phyloP scores from a whole-genome alignment of 768 basidiomycete species.

The Agrocybe chaxingu region DNA sequence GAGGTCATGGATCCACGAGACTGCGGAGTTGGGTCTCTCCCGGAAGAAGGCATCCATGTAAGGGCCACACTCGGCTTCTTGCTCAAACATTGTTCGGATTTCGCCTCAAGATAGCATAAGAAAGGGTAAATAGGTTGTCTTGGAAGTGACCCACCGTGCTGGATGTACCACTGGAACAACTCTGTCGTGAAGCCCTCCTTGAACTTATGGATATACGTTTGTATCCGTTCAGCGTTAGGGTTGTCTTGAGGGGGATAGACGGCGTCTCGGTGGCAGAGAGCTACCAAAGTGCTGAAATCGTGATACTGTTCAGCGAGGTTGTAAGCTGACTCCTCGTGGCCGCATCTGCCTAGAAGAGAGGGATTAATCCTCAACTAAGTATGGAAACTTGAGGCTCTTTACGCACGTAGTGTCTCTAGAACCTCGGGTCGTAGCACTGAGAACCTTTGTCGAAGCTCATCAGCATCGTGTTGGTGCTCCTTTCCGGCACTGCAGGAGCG shows the following conservation, averaged over 20 bases:
- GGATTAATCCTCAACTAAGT: neutral
- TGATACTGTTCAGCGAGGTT: constrained; percentile 80
- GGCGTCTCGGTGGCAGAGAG: constrained; percentile 69
- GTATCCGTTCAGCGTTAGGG: constrained; percentile 58
- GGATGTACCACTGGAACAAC: constrained; percentile 91
- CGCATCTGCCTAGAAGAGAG: constrained; percentile 52
- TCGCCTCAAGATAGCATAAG: constrained; percentile 51
- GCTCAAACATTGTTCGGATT: constrained; percentile 76
- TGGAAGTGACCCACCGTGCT: constrained; percentile 57
- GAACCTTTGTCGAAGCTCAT: constrained; percentile 66
- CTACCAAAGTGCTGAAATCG: constrained; percentile 83
- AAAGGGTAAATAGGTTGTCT: neutral
- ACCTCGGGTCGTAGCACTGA: constrained; percentile 69
- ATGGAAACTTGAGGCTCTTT: neutral
- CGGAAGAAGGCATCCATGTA: constrained; percentile 77
- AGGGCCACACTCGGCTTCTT: constrained; percentile 56
- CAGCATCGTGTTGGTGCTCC: constrained; percentile 50
- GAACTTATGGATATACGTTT: constrained; percentile 73
- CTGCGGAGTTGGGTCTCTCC: constrained; percentile 48
- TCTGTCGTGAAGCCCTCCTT: constrained; percentile 83
- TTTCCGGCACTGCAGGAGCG: constrained; percentile 12
- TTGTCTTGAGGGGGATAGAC: constrained; percentile 65
- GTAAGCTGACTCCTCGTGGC: constrained; percentile 69
- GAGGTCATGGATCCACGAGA: constrained; percentile 90
- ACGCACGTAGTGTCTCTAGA: constrained; percentile 77